These are phyloP conservation scores for Xylaria palmicola DNA, from an alignment of 495 filamentous ascomycete genomes.

Conservation along the genomic window DNA sequence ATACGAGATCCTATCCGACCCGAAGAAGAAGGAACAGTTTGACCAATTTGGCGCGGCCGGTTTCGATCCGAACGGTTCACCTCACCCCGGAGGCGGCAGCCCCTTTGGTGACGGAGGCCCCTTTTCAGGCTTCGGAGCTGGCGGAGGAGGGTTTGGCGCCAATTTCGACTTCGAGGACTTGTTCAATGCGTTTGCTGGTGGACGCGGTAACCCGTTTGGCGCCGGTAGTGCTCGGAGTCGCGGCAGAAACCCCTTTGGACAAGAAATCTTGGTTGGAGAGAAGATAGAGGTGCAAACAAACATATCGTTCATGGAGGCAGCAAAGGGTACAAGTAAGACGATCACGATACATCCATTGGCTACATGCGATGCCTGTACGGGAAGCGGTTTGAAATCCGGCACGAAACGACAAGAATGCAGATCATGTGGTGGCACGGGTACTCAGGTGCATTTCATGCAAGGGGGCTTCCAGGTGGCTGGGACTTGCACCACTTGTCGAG, in stretches of 20 bases:
- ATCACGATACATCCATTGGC: conserved; percentile 75
- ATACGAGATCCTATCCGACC: conserved; percentile 88
- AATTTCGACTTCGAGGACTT: conserved; percentile 96
- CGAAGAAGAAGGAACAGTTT: conserved; percentile 86
- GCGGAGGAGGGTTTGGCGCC: conserved; percentile 59
- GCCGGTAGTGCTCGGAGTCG: conserved; percentile 49
- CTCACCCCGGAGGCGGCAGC: conserved; percentile 65
- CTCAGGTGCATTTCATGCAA: conserved; percentile 80
- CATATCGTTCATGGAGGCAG: conserved; percentile 94
- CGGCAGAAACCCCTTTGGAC: conserved; percentile 61
- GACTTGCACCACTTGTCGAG: conserved; percentile 78
- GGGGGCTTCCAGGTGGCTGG: conserved; percentile 94
- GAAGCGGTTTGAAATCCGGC: conserved; percentile 81
- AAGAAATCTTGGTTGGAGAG: conserved; percentile 78
- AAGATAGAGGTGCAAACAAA: conserved; percentile 91
- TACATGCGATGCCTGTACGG: conserved; percentile 76
- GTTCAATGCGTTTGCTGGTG: conserved; percentile 81
- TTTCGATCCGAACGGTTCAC: conserved; percentile 76
- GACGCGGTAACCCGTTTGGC: conserved; percentile 57
- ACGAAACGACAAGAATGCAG: conserved; percentile 69
- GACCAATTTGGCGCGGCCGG: conserved; percentile 86
- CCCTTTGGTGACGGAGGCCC: conserved; percentile 59
- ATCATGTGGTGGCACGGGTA: conserved; percentile 81
- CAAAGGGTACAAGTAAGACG: conserved; percentile 78
- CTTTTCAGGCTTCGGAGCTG: conserved; percentile 60